phyloP scores from a whole-genome alignment of 2,329 filamentous ascomycete genomes.

The Alternaria angustiovoidea region DNA sequence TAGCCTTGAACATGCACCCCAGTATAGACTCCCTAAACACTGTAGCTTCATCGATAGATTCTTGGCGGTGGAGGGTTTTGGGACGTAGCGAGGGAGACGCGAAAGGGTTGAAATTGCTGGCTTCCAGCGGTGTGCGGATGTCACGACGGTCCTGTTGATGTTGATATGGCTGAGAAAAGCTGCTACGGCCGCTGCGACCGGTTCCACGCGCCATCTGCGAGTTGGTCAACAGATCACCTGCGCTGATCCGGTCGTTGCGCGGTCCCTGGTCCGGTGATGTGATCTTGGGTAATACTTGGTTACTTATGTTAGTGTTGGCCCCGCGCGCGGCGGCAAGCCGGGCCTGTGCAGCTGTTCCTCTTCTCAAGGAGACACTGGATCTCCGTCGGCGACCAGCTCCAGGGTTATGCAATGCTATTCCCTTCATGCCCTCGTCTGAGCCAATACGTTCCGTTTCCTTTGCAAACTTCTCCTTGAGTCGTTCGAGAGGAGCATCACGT shows the following conservation, averaged over 20 bases:
- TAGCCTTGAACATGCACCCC: constrained; percentile 94
- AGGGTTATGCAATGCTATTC: constrained; percentile 92
- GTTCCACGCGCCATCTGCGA: constrained; percentile 73
- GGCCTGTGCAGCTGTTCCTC: constrained; percentile 79
- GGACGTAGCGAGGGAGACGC: constrained; percentile 41
- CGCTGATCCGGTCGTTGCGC: constrained; percentile 47
- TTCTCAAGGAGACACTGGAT: constrained; percentile 74
- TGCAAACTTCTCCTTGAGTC: constrained; percentile 92
- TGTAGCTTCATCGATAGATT: constrained; percentile 86
- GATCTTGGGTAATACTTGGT: constrained; percentile 31
- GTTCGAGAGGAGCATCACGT: constrained; percentile 79
- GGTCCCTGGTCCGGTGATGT: constrained; percentile 35
- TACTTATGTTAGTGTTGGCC: constrained; percentile 35
- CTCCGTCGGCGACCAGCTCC: constrained; percentile 70
- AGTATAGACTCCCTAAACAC: constrained; percentile 89
- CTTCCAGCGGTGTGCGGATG: constrained; percentile 55
- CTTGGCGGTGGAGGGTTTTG: constrained; percentile 70
- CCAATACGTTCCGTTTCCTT: constrained; percentile 83
- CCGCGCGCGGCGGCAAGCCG: constrained; percentile 60
- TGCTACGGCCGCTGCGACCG: constrained; percentile 57
- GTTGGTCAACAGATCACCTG: constrained; percentile 81
- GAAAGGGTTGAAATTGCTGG: constrained; percentile 54
- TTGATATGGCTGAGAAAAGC: constrained; percentile 60
- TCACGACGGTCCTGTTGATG: constrained; percentile 54
- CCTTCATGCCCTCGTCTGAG: constrained; percentile 83